Evolutionary conservation across 371 early-diverging fungal genomes (phyloP).

Genomic region (Coemansia sp.): DNA sequence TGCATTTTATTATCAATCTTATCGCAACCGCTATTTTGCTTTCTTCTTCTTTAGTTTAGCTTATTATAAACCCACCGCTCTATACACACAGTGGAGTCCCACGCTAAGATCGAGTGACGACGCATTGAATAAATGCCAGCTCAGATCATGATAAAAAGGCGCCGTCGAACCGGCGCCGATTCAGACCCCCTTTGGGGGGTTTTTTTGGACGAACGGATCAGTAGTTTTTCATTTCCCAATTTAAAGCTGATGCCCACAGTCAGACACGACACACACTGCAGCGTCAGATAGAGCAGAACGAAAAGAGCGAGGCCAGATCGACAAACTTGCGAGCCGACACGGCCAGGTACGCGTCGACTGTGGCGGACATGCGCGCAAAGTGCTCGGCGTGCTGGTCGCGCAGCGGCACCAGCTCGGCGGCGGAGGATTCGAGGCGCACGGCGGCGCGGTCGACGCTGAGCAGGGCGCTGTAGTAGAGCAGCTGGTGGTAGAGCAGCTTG

Average conservation of each 20-base stretch:
- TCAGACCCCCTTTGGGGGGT: no score
- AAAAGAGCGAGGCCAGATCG: constrained; percentile 59
- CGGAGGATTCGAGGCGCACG: constrained; percentile 30
- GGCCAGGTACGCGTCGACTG: constrained; percentile 60
- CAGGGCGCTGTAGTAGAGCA: constrained; percentile 62
- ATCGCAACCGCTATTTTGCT: background rate
- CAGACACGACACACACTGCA: no score
- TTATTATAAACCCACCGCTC: no score
- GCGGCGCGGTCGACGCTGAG: constrained; percentile 55
- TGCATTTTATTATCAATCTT: background rate
- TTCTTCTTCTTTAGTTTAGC: no score
- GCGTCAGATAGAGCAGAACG: constrained; percentile 28
- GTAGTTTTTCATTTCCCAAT: no score
- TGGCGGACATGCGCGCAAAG: constrained; percentile 41
- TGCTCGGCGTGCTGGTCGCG: constrained; percentile 34
- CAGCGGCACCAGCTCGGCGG: constrained; percentile 32
- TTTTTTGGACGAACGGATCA: no score
- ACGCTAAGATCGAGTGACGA: no score
- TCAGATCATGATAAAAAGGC: no score
- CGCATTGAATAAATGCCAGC: no score
- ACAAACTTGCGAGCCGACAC: constrained; percentile 65
- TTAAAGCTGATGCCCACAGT: no score
- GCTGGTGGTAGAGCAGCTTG: constrained; percentile 61
- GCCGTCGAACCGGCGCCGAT: no score
- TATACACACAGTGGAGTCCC: no score